phyloP scores from a whole-genome alignment of 768 basidiomycete species.

The Leccinum barrowsii region DNA sequence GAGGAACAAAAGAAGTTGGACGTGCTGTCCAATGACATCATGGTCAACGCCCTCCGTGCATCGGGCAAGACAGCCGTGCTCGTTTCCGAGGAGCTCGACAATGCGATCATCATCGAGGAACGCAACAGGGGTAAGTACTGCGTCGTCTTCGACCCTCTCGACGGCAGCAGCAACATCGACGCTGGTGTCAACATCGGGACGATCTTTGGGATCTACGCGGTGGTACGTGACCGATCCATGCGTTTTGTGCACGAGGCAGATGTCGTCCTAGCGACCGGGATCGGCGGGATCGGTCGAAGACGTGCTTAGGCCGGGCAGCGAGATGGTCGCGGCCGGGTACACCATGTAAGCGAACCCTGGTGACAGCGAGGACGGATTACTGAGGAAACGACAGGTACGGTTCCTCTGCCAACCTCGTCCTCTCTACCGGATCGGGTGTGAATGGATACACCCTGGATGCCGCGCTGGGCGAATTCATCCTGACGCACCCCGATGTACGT shows the following conservation, averaged over 20 bases:
- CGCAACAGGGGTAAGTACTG: constrained; percentile 84
- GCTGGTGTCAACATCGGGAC: constrained; percentile 98
- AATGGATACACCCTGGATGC: constrained; percentile 98
- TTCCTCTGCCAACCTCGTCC: constrained; percentile 93
- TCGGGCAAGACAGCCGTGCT: constrained; percentile 97
- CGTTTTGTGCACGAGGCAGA: neutral
- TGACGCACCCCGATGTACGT: constrained; percentile 91
- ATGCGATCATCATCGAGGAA: constrained; percentile 87
- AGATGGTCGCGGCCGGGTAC: constrained; percentile 98
- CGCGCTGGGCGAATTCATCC: constrained; percentile 94
- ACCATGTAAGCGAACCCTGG: constrained; percentile 67
- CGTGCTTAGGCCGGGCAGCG: constrained; percentile 87
- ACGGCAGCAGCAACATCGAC: constrained; percentile 96
- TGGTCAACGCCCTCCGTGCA: constrained; percentile 94
- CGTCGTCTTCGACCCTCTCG: constrained; percentile 97
- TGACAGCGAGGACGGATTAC: neutral
- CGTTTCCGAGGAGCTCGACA: constrained; percentile 92
- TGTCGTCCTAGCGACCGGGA: constrained; percentile 52
- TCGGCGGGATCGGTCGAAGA: constrained; percentile 81
- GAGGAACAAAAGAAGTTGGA: constrained; percentile 99
- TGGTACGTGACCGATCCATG: constrained; percentile 52
- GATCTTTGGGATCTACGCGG: constrained; percentile 94
- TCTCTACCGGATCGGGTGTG: constrained; percentile 92
- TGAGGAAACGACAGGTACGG: constrained; percentile 59
- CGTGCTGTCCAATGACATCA: constrained; percentile 97